These are phyloP conservation scores for Botryotinia calthae DNA, from an alignment of 2,329 filamentous ascomycete species.

Conservation along the genomic window DNA sequence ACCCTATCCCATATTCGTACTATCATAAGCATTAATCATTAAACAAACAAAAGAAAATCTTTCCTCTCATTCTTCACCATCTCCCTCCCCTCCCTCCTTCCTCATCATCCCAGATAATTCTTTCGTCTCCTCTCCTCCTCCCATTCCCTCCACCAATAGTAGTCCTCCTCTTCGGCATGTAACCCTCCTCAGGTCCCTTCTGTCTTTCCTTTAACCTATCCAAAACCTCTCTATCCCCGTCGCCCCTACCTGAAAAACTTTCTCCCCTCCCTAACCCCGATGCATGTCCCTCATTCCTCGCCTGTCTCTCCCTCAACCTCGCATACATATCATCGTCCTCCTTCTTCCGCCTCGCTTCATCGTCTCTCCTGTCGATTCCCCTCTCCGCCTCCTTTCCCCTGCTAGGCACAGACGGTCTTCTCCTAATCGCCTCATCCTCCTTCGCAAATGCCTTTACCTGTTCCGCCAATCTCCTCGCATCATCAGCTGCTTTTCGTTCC, in stretches of 20 bases:
- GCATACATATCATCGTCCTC: constrained; percentile 9
- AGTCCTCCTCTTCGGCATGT: constrained; percentile 14
- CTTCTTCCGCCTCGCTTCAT: not conserved
- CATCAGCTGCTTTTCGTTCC: constrained; percentile 20
- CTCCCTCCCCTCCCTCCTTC: constrained; percentile 15
- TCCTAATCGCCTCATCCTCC: constrained; percentile 36
- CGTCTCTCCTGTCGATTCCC: constrained; percentile 17
- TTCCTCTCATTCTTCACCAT: not conserved
- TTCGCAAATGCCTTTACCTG: constrained; percentile 24
- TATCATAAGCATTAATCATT: constrained; percentile 1
- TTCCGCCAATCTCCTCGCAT: constrained; percentile 23
- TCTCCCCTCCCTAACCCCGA: not conserved
- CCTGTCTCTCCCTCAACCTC: not conserved
- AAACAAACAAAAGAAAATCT: not conserved
- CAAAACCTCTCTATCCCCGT: constrained; percentile 3
- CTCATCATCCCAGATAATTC: constrained; percentile 17
- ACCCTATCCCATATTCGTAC: not conserved
- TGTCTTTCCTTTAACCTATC: constrained; percentile 26
- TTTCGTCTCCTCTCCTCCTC: constrained; percentile 6
- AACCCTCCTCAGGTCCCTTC: constrained; percentile 10
- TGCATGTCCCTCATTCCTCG: not conserved
- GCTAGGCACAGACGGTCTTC: constrained; percentile 33
- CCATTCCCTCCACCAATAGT: not conserved
- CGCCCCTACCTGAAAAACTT: not conserved
- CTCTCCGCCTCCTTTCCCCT: constrained; percentile 14